These are phyloP conservation scores for Colletotrichum sidae DNA, from an alignment of 2,329 filamentous ascomycete genomes.

Conservation along the genomic window DNA sequence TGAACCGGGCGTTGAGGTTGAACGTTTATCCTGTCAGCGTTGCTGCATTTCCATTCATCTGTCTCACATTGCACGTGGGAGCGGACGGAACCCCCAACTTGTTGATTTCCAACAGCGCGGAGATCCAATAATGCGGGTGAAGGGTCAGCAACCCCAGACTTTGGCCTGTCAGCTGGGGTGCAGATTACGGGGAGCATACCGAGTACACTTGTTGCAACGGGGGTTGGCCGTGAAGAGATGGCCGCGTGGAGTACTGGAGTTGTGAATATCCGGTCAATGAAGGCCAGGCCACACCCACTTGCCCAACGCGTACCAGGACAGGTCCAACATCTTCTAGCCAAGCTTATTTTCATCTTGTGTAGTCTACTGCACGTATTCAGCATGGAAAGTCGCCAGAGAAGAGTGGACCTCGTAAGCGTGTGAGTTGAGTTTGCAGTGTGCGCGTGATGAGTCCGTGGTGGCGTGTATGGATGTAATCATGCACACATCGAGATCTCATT, in stretches of 20 bases:
- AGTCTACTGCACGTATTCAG: no score
- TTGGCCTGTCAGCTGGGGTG: slow-evolving; percentile 4
- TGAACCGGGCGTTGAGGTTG: slow-evolving; percentile 18
- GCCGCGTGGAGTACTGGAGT: slow-evolving; percentile 11
- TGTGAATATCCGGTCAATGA: slow-evolving; percentile 29
- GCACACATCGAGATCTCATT: no score
- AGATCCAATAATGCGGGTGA: slow-evolving; percentile 8
- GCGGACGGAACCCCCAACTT: slow-evolving; percentile 8
- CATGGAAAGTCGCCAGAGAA: no score
- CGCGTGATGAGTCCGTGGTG: no score
- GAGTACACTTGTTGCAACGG: neutral
- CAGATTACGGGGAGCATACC: slow-evolving; percentile 14
- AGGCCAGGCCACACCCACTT: neutral
- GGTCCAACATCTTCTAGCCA: no score
- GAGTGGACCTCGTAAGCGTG: no score
- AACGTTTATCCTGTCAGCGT: slow-evolving; percentile 34
- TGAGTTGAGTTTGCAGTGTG: no score
- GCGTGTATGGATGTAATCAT: no score
- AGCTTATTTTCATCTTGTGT: no score
- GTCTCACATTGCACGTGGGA: slow-evolving; percentile 31
- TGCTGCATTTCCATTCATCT: slow-evolving; percentile 15
- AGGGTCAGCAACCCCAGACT: slow-evolving; percentile 24
- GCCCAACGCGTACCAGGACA: neutral
- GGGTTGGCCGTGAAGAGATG: slow-evolving; percentile 4
- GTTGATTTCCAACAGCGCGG: slow-evolving; percentile 13